Conservation (phyloP, 495 filamentous ascomycete species). For the Hypomontagnella submonticulosa region DNA sequence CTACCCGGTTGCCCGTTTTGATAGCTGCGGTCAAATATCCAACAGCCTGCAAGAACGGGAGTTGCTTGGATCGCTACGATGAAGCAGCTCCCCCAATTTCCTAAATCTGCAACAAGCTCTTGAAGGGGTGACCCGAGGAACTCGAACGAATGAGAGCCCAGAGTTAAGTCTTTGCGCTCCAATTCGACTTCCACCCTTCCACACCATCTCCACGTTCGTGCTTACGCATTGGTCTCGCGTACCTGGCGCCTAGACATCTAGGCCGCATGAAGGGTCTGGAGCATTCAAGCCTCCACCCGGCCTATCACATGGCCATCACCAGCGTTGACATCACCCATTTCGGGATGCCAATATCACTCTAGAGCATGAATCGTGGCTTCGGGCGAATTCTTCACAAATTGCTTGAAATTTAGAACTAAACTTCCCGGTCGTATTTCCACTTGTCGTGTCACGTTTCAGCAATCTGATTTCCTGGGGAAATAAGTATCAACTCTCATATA, state of each 20-base stretch:
- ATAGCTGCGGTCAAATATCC: conserved; percentile 31
- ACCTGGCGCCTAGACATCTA: conserved; percentile 41
- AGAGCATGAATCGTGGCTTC: conserved; percentile 3
- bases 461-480: background rate
- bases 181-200: conserved; percentile 26
- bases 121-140: conserved; percentile 17
- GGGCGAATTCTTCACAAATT: background rate
- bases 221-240: conserved; percentile 43
- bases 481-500: background rate
- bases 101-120: conserved; percentile 39
- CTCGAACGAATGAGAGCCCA: conserved; percentile 32
- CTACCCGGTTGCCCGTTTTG: conserved; percentile 20
- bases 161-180: conserved; percentile 19
- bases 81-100: conserved; percentile 36
- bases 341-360: conserved; percentile 16
- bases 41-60: conserved; percentile 27
- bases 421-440: background rate
- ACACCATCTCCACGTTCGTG: conserved; percentile 38
- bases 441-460: conserved; percentile 4
- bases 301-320: conserved; percentile 35
- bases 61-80: conserved; percentile 29
- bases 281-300: conserved; percentile 30
- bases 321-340: conserved; percentile 25
- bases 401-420: conserved; percentile 2
- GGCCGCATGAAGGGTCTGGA: conserved; percentile 40